Conservation (phyloP, 2,329 filamentous ascomycete species). For the Epichloe brachyelytri region DNA sequence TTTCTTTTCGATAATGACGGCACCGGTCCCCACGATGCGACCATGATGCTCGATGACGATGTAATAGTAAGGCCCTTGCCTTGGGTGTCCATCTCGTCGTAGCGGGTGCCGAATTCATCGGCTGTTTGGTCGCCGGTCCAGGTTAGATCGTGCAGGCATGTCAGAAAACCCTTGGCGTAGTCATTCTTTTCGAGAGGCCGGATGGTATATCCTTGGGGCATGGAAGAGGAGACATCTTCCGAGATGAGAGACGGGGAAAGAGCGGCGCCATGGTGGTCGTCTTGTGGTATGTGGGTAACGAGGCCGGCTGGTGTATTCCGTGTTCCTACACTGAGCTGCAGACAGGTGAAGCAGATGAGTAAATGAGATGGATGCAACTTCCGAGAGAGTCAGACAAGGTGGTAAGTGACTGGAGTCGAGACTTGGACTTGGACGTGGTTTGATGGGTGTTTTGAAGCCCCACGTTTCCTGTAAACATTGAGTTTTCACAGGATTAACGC, state of each 20-base stretch:
- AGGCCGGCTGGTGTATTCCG: too few species aligned
- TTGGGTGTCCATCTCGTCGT: constrained; percentile 39
- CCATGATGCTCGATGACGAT: constrained; percentile 53
- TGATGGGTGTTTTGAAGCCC: too few species aligned
- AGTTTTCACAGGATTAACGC: too few species aligned
- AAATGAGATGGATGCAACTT: too few species aligned
- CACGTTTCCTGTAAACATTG: too few species aligned
- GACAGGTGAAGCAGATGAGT: too few species aligned
- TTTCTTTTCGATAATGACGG: constrained; percentile 67
- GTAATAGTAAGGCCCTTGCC: constrained; percentile 49
- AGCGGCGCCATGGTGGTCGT: constrained; percentile 24
- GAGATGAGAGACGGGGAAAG: constrained; percentile 57
- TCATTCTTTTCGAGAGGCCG: constrained; percentile 57
- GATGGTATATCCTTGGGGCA: constrained; percentile 58
- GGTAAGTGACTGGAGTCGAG: too few species aligned
- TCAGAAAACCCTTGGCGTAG: constrained; percentile 58
- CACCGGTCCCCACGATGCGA: constrained; percentile 60
- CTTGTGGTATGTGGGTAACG: not conserved
- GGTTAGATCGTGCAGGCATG: constrained; percentile 63
- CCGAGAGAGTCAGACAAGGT: too few species aligned
- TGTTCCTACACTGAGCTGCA: too few species aligned
- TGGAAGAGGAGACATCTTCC: constrained; percentile 40
- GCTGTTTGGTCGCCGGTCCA: constrained; percentile 61
- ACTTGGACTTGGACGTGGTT: too few species aligned
- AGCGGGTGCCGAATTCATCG: constrained; percentile 53